Conservation (phyloP, 23 red algal species). For the Gracilaria gracilis region DNA sequence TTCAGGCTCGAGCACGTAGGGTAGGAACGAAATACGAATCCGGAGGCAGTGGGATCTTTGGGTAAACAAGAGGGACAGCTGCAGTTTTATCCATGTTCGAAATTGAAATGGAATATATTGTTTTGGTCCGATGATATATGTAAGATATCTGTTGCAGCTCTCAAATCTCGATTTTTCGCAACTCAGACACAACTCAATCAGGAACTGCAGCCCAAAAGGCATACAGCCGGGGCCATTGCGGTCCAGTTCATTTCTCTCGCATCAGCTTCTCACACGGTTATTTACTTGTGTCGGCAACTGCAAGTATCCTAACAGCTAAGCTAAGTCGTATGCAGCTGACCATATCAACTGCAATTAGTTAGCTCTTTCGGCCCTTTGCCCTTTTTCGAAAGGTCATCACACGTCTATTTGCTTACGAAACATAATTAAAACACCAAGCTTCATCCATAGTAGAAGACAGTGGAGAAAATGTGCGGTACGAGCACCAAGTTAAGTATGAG, state of each 20-base stretch:
- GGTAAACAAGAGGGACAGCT: neutral
- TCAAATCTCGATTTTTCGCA: conserved; percentile 39
- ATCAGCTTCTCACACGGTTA: neutral
- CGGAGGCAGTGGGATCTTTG: neutral
- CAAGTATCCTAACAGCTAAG: neutral
- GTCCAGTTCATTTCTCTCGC: neutral
- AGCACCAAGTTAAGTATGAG: no score
- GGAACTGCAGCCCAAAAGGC: conserved; percentile 11
- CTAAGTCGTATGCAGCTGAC: neutral
- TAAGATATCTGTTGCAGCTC: conserved; percentile 24
- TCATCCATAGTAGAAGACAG: no score
- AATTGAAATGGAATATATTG: conserved; percentile 42
- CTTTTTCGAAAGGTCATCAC: neutral
- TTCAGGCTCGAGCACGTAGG: conserved; percentile 25
- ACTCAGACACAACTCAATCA: conserved; percentile 17
- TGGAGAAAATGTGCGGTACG: no score
- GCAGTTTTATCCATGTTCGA: conserved; percentile 31
- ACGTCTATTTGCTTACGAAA: no score
- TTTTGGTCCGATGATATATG: conserved; percentile 44
- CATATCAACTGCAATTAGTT: neutral
- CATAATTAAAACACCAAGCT: no score
- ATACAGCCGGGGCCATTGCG: neutral
- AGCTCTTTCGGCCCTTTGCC: neutral
- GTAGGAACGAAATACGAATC: neutral
- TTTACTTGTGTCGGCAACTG: neutral